phyloP scores from a whole-genome alignment of 805 yeast genomes.

The Candida schatavii region DNA sequence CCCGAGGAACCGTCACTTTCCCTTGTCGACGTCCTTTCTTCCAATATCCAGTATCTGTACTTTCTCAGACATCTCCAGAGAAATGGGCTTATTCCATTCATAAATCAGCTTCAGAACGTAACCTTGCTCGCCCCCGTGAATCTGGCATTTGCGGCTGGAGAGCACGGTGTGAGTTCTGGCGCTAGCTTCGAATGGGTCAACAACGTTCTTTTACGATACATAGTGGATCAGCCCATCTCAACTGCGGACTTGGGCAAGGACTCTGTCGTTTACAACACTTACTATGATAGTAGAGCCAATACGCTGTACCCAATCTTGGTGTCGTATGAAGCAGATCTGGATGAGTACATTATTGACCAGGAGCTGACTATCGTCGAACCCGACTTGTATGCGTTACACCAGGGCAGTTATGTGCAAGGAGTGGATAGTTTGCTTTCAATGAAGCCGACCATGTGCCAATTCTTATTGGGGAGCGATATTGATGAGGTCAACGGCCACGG shows the following conservation, averaged over 20 bases:
- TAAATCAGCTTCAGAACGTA: constrained; percentile 59
- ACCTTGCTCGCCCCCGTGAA: constrained; percentile 82
- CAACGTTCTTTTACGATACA: constrained; percentile 24
- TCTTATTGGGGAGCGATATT: constrained; percentile 32
- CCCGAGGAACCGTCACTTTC: constrained; percentile 29
- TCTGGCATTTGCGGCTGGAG: constrained; percentile 55
- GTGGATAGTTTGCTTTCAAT: constrained; percentile 44
- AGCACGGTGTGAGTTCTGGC: background rate
- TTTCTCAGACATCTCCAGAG: constrained; percentile 61
- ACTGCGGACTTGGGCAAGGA: constrained; percentile 26
- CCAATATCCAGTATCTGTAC: constrained; percentile 63
- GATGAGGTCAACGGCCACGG: constrained; percentile 16
- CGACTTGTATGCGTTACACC: constrained; percentile 58
- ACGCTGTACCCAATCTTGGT: constrained; percentile 19
- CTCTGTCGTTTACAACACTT: constrained; percentile 29
- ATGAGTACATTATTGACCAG: constrained; percentile 40
- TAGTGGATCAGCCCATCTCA: constrained; percentile 30
- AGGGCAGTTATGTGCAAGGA: constrained; percentile 67
- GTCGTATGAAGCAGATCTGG: constrained; percentile 23
- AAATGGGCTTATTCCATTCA: constrained; percentile 56
- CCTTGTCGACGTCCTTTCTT: constrained; percentile 67
- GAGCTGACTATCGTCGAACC: constrained; percentile 51
- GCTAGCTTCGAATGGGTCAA: constrained; percentile 7
- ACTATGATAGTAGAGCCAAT: constrained; percentile 5
- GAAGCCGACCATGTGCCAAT: constrained; percentile 33